A percentile compares a stretch with the other conserved stretches of the same genome.
phyloP scores from a whole-genome alignment of 371 early-diverging fungal species.

The Mucor mucedo region DNA sequence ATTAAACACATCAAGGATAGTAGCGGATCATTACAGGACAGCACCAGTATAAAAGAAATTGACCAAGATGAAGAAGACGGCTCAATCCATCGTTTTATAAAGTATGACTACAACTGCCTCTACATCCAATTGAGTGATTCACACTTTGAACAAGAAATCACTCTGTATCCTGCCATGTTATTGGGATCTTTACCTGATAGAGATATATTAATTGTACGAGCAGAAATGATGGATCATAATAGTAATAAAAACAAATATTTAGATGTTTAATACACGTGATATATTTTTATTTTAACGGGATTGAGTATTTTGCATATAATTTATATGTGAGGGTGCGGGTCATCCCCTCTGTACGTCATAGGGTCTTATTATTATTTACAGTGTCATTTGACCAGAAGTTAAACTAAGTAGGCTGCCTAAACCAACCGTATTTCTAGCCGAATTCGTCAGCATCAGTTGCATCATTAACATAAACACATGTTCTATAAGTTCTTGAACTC shows the following conservation, averaged over 20 bases:
- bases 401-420: slow-evolving; percentile 28
- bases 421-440: slow-evolving; percentile 23
- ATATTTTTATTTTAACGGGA: neutral
- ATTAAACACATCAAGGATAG: slow-evolving; percentile 2
- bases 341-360: neutral
- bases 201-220: slow-evolving; percentile 44
- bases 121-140: slow-evolving; percentile 35
- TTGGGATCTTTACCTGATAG: slow-evolving; percentile 42
- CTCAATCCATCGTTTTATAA: slow-evolving; percentile 21
- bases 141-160: slow-evolving; percentile 39
- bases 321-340: neutral
- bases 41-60: slow-evolving; percentile 10
- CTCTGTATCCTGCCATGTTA: slow-evolving; percentile 37
- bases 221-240: slow-evolving; percentile 33
- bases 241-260: slow-evolving; percentile 31
- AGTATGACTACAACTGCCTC: slow-evolving; percentile 30
- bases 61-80: slow-evolving; percentile 40
- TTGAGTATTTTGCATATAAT: too few relatives aligned
- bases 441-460: slow-evolving; percentile 22
- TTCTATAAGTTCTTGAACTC: slow-evolving; percentile 39
- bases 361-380: slow-evolving; percentile 10
- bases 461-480: slow-evolving; percentile 33
- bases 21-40: neutral
- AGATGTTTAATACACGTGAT: slow-evolving; percentile 7
- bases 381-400: slow-evolving; percentile 35